phyloP scores from a whole-genome alignment of 768 basidiomycete species.

The Suillus placidus region DNA sequence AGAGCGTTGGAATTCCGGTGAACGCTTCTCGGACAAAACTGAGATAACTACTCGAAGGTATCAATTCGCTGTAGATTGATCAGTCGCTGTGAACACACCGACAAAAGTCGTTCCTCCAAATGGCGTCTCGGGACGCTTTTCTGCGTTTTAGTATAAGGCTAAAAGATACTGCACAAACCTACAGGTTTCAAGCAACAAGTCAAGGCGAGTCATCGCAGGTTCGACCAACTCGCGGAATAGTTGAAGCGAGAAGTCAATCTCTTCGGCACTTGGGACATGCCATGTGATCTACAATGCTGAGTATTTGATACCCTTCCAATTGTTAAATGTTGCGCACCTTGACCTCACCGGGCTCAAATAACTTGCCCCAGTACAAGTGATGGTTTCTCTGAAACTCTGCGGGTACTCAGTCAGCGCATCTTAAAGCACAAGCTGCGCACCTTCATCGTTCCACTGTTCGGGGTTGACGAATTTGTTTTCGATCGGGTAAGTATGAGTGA shows the following conservation, averaged over 20 bases:
- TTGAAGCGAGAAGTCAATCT: conserved; percentile 73
- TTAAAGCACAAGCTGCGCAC: conserved; percentile 37
- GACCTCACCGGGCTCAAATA: conserved; percentile 71
- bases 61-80: conserved; percentile 1
- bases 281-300: conserved; percentile 57
- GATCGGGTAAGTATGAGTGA: conserved; percentile 79
- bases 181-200: conserved; percentile 58
- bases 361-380: conserved; percentile 79
- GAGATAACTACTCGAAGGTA: conserved; percentile 49
- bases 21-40: conserved; percentile 77
- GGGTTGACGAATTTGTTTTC: conserved; percentile 84
- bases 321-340: conserved; percentile 45
- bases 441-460: conserved; percentile 72
- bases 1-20: conserved; percentile 69
- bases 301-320: neutral
- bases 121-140: conserved; percentile 47
- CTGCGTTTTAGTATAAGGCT: conserved; percentile 5
- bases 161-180: conserved; percentile 21
- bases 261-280: conserved; percentile 73
- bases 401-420: conserved; percentile 3
- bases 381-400: conserved; percentile 72
- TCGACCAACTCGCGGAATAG: conserved; percentile 69
- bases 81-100: conserved; percentile 44
- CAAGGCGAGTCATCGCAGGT: conserved; percentile 60
- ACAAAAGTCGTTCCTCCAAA: conserved; percentile 89